A percentile compares a stretch with the other conserved stretches of the same genome.
These are phyloP conservation scores for Cryptococcus hybrid DNA, from an alignment of 1,284 basidiomycete species.

Conservation along the genomic window DNA sequence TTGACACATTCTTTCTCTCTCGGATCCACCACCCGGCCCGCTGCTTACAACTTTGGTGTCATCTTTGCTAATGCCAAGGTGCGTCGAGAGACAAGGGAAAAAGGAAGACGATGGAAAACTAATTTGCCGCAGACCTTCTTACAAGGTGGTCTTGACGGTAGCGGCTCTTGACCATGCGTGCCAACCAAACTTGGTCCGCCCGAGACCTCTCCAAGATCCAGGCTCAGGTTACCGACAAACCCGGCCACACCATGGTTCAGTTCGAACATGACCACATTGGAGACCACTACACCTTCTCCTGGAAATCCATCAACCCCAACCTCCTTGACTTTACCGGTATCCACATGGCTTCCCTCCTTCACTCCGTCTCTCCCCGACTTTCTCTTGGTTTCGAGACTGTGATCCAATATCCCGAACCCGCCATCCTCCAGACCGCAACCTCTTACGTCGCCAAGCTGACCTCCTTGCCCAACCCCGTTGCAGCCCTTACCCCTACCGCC, in stretches of 20 bases:
- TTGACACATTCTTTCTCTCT: slow-evolving; percentile 90
- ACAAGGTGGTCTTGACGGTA: slow-evolving; percentile 92
- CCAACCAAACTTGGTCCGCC: slow-evolving; percentile 85
- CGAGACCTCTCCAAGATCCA: slow-evolving; percentile 83
- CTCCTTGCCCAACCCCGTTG: slow-evolving; percentile 52
- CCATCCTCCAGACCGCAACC: slow-evolving; percentile 68
- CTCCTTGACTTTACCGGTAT: slow-evolving; percentile 88
- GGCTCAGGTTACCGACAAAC: slow-evolving; percentile 65
- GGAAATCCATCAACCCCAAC: slow-evolving; percentile 91
- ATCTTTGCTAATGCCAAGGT: slow-evolving; percentile 86
- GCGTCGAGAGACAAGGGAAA: slow-evolving; percentile 22
- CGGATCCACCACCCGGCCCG: slow-evolving; percentile 58
- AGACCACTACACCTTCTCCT: slow-evolving; percentile 80
- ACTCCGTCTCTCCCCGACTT: slow-evolving; percentile 89
- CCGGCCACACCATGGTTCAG: slow-evolving; percentile 84
- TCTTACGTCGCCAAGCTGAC: slow-evolving; percentile 90
- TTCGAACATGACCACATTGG: slow-evolving; percentile 94
- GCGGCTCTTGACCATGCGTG: slow-evolving; percentile 83
- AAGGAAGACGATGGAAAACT: background rate
- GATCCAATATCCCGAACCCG: slow-evolving; percentile 72
- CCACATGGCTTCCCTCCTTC: slow-evolving; percentile 90
- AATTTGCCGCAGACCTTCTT: slow-evolving; percentile 68
- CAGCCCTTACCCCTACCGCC: slow-evolving; percentile 46
- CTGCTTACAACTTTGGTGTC: slow-evolving; percentile 92
- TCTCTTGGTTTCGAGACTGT: slow-evolving; percentile 90